A percentile compares a stretch with the other conserved stretches of the same genome.
These are phyloP conservation scores for Suillus variegatus DNA, from an alignment of 768 basidiomycete genomes.

Conservation along the genomic window DNA sequence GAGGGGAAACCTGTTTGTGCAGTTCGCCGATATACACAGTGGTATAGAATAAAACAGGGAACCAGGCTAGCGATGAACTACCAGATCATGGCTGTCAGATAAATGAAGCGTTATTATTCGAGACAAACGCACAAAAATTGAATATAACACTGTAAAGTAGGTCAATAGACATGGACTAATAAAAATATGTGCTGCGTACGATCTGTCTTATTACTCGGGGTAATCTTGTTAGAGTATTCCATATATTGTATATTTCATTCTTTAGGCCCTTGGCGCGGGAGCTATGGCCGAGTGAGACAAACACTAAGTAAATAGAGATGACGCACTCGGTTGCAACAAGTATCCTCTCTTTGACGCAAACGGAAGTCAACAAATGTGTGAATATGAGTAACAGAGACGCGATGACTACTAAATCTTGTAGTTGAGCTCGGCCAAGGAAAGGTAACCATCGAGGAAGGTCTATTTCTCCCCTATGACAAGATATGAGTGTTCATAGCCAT, in stretches of 20 bases:
- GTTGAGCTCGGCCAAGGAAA: conserved; percentile 75
- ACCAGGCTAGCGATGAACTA: conserved; percentile 90
- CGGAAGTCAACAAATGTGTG: conserved; percentile 64
- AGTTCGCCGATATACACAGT: conserved; percentile 88
- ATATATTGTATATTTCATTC: conserved; percentile 64
- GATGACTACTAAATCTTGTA: conserved; percentile 79
- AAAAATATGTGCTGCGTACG: conserved; percentile 46
- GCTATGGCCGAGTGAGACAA: conserved; percentile 11
- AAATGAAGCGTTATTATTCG: not conserved
- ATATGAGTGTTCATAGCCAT: not conserved
- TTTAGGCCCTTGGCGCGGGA: conserved; percentile 29
- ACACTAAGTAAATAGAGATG: not conserved
- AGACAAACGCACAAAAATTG: conserved; percentile 71
- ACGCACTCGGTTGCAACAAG: conserved; percentile 46
- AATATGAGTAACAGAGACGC: conserved; percentile 66
- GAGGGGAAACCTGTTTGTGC: conserved; percentile 55
- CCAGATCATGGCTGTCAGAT: conserved; percentile 7
- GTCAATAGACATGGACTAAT: conserved; percentile 12
- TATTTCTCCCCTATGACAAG: conserved; percentile 64
- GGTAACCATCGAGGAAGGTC: conserved; percentile 72
- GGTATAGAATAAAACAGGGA: conserved; percentile 87
- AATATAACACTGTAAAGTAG: conserved; percentile 57
- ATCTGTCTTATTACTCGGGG: conserved; percentile 80
- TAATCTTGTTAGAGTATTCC: conserved; percentile 65
- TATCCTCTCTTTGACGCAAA: conserved; percentile 71